These are phyloP conservation scores for Ganoderma boninense DNA, from an alignment of 1,284 basidiomycete genomes.

Conservation along the genomic window DNA sequence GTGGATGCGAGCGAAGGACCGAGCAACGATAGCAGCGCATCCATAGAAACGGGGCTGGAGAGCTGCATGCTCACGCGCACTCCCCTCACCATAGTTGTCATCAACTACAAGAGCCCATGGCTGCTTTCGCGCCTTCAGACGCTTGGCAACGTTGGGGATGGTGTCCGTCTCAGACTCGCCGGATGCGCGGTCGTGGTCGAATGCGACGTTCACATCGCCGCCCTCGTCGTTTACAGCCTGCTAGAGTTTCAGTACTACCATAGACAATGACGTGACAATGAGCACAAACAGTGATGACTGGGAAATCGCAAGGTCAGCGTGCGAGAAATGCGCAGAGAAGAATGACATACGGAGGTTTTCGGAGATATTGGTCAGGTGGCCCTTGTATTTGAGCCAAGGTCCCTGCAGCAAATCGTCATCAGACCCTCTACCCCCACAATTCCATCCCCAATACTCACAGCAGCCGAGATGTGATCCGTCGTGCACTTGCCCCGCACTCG, in stretches of 20 bases:
- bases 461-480: constrained; percentile 97
- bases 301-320: constrained; percentile 42
- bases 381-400: constrained; percentile 98
- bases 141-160: constrained; percentile 90
- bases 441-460: constrained; percentile 56
- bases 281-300: constrained; percentile 63
- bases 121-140: constrained; percentile 81
- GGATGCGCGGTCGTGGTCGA: constrained; percentile 68
- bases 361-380: constrained; percentile 95
- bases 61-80: constrained; percentile 97
- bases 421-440: constrained; percentile 8
- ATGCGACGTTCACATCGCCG: constrained; percentile 89
- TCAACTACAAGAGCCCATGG: constrained; percentile 97
- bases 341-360: constrained; percentile 88
- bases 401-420: constrained; percentile 58
- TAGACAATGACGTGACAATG: neutral
- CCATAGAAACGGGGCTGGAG: constrained; percentile 97
- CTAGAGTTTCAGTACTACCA: constrained; percentile 3
- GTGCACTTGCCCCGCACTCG: constrained; percentile 97
- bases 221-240: constrained; percentile 93
- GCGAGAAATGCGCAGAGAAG: neutral
- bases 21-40: constrained; percentile 84
- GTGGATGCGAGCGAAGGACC: constrained; percentile 98
- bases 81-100: constrained; percentile 97
- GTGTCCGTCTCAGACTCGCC: constrained; percentile 72